Base-by-base conservation (phyloP, 768 basidiomycete species). In the Hypsizygus marmoreus region DNA sequence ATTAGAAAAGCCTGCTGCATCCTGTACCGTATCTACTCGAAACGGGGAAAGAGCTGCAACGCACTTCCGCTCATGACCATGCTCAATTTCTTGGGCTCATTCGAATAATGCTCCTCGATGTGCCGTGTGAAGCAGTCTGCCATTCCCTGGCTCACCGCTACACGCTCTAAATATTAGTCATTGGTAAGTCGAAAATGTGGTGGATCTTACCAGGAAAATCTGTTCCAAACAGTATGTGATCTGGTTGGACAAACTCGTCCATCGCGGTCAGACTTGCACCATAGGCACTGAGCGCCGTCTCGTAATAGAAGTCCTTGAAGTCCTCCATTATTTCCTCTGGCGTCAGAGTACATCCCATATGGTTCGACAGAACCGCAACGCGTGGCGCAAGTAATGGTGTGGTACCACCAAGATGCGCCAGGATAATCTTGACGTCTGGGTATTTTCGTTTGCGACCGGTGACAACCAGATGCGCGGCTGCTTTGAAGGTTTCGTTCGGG, bases 401-500 rank as follows among this genome's bases (percentile, higher is more conserved):
- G 54, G 73, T 82, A 2, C 88, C 88, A n/a, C 88, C 88, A 9
- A 88, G 67, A 59, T 89, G 88, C 14, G 88, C 78, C 7, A 91
- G 77, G 26, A 91, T 76, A 50, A 88, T 79, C 45, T 77, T 82
- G 52, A 80, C 70, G 43, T 79, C 65, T 16, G 73, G 62, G 55
- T 78, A 87, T 49, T 72, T 77, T 32, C 85, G 81, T 61, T 84
- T 87, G 57, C 71, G 66, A 35, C 85, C 84, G 0, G 84, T 77
- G 17, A 89, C 81, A 35, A 90, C 86, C 37, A 91, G 75, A 58
- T 88, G 84, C 3, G 86, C 81, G 25, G 86, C 86, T 1, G 86
- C 88, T 67, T 88, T 89, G 72, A 81, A 88, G 0, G 88, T 91
- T 64, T 90, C 88, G 59, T 88, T 84, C 6, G 87, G 88, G 0